Base-by-base conservation (phyloP, 2,329 filamentous ascomycete species). In the Pseudogymnoascus sp. region DNA sequence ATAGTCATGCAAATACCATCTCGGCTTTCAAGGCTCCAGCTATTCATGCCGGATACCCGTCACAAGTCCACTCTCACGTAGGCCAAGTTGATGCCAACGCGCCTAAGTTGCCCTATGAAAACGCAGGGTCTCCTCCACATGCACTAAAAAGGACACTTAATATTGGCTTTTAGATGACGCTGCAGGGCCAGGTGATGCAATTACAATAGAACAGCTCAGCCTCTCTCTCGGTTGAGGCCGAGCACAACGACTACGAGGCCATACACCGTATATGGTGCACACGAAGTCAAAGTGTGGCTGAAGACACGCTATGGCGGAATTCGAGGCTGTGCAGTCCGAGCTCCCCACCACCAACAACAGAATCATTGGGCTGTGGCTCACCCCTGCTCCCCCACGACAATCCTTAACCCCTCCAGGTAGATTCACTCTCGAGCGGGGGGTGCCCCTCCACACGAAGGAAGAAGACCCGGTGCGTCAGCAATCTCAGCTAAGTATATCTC, bases 331-430 rank as follows among this genome's bases (percentile, higher is more conserved):
- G 48, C 48, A 21, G 48, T 55, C 48, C 48, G 48, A 55, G 29
- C 48, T 55, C 29, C 27, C 48, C 48, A 55, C 48, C 58, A 48
- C 17, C 36, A 42, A 27, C 13, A 33, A 31, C 25, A 2, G 38
- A 31, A 60, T 51, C 59, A 60, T 60, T 60, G 59, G 59, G 41
- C 59, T 31, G 31, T 41, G 35, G 59, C 36, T 60, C 41, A 41
- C 36, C 41, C 38, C 21, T 38, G 36, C 31, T 29, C 31, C 59
- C 59, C 27, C 38, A 39, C 59, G 33, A 33, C 41, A 42, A 59
- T 59, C 38, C 36, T 42, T 55, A 55, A 55, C 48, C 48, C 48
- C 48, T 55, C 48, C 48, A 55, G 48, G 48, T 55, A 55, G 48
- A 55, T 55, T 55, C 44, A 27, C 48, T 55, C 29, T 4, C 27